These are phyloP conservation scores for Medakamo hakoo DNA, from an alignment of 139 green algal genomes.

Conservation along the genomic window DNA sequence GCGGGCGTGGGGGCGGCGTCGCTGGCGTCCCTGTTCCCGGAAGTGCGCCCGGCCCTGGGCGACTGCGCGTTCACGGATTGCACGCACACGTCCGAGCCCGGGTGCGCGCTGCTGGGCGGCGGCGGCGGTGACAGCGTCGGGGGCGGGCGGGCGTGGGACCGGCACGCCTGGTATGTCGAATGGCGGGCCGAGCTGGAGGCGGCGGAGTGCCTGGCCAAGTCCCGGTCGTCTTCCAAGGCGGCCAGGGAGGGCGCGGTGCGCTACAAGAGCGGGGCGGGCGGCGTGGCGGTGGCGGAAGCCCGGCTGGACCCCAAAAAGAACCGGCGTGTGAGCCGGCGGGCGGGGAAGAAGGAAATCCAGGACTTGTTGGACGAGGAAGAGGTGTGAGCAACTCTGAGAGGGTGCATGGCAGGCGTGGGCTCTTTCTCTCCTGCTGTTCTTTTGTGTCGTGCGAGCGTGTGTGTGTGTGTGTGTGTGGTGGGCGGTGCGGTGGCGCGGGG, in stretches of 20 bases:
- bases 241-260: constrained; percentile 38
- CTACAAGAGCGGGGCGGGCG: constrained; percentile 40
- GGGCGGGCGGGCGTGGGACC: constrained; percentile 36
- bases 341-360: constrained; percentile 16
- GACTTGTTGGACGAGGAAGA: constrained; percentile 10
- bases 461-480: too few relatives aligned
- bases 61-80: constrained; percentile 64
- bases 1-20: constrained; percentile 11
- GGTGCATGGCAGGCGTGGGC: too few relatives aligned
- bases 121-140: too few relatives aligned
- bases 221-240: constrained; percentile 21
- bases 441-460: too few relatives aligned
- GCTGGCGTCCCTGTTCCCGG: constrained; percentile 39
- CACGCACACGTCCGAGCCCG: constrained; percentile 71
- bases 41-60: constrained; percentile 17
- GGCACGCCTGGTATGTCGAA: constrained; percentile 59
- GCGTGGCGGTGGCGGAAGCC: constrained; percentile 41
- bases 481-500: too few relatives aligned
- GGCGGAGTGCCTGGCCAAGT: constrained; percentile 22
- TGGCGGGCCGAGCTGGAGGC: constrained; percentile 41
- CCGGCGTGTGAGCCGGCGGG: constrained; percentile 25
- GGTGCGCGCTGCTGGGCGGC: constrained; percentile 57
- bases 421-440: too few relatives aligned
- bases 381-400: constrained; percentile 9
- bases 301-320: constrained; percentile 57